Evolutionary conservation across 108 stramenopile species (phyloP).

Genomic region (Aurantiochytrium sp.): DNA sequence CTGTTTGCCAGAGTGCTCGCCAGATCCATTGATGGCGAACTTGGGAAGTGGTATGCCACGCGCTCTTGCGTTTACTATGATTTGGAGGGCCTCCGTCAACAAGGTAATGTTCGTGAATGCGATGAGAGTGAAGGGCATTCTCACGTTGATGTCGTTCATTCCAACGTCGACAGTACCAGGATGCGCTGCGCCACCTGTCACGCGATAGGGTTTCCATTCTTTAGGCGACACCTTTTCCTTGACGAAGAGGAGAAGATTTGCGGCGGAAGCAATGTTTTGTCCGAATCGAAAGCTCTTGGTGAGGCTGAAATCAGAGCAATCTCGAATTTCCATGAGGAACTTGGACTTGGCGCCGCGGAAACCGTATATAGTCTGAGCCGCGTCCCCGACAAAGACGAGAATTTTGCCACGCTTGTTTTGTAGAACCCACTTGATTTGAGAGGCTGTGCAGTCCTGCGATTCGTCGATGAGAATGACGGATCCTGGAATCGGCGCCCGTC

Average conservation of each 20-base stretch:
- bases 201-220: not conserved
- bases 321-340: conserved; percentile 23
- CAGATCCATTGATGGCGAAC: not conserved
- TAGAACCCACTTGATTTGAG: not conserved
- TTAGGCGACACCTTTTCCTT: conserved; percentile 20
- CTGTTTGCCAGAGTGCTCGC: not conserved
- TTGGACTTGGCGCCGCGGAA: conserved; percentile 44
- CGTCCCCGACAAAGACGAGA: conserved; percentile 43
- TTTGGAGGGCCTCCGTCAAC: not conserved
- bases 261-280: conserved; percentile 36
- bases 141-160: not conserved
- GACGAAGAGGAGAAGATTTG: conserved; percentile 31
- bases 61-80: no score
- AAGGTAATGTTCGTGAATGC: not conserved
- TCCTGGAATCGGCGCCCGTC: no score
- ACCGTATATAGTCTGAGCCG: conserved; percentile 44
- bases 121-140: not conserved
- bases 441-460: not conserved
- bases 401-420: conserved; percentile 29
- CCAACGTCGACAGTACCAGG: not conserved
- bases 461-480: no score
- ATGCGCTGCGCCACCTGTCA: not conserved
- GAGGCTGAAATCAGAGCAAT: not conserved
- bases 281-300: conserved; percentile 42
- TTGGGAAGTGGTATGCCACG: not conserved